Base-by-base conservation (phyloP, 495 filamentous ascomycete genomes). In the Letharia columbiana region DNA sequence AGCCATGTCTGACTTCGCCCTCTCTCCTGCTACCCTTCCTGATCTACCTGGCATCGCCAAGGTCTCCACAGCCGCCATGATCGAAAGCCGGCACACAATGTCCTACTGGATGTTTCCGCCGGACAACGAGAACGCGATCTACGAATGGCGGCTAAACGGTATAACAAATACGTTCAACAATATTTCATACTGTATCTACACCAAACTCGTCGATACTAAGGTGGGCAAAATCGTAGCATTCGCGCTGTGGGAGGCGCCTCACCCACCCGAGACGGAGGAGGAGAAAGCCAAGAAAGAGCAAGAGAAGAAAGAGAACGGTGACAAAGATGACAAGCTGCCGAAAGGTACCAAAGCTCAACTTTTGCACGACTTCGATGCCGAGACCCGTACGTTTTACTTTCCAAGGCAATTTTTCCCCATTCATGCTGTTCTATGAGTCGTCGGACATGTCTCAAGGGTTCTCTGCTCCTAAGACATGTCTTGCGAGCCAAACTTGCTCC, bases 291-390 rank as follows among this genome's bases (percentile, higher is more conserved):
- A 50, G 23, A 31, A 41, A 47, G 20, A 57, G 52, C 42, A 39
- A 40, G 18, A 59, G 42, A 59, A 47, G 52, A 40, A 58, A 8
- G 44, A 63, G 49, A 35, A 60, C 3, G 41, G 28, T 2, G 39
- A 18, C 10, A 20, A 60, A 31, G 23, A 63, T 42, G 40, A 33
- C n/a, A 18, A 11, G 0, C 28, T 67, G 42, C 66, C 66, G 2
- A 23, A 58, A 31, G 66, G 66, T 8, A 64, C 62, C 18, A 67
- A 67, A 23, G 41, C 44, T 31, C 49, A n/a, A 9, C 44, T 67
- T 31, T 17, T 54, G 39, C 56, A 67, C 56, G 61, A 69, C 9
- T 68, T 67, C 49, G 63, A 69, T 41, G 67, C 61, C 15, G 39
- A 45, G 50, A 66, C 66, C 7, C 23, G 23, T 28, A 28, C 0